Evolutionary conservation across 371 early-diverging fungal genomes (phyloP).

Genomic region (Actinomortierella wolfii): DNA sequence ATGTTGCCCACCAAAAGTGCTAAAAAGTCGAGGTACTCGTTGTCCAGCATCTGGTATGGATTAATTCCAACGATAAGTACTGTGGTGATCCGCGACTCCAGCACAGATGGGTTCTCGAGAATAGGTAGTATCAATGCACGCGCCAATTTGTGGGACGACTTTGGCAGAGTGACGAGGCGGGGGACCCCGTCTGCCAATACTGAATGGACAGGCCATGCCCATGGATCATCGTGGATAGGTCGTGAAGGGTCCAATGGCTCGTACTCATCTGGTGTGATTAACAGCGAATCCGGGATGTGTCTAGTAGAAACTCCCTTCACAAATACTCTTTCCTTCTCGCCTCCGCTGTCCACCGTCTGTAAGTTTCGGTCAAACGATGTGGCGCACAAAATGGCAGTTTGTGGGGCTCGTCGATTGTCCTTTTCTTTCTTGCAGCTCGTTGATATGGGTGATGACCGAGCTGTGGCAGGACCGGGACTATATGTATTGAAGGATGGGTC

Average conservation of each 20-base stretch:
- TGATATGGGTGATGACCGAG: too few species aligned
- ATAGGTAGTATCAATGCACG: constrained; percentile 43
- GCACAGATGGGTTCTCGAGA: constrained; percentile 24
- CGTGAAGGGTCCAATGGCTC: constrained; percentile 27
- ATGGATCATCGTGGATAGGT: constrained; percentile 23
- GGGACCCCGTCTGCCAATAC: constrained; percentile 29
- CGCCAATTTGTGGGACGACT: constrained; percentile 32
- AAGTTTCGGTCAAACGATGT: constrained; percentile 46
- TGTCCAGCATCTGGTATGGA: constrained; percentile 33
- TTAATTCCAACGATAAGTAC: constrained; percentile 47
- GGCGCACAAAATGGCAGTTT: constrained; percentile 32
- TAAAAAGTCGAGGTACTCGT: constrained; percentile 44
- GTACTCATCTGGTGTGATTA: constrained; percentile 39
- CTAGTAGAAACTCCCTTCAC: constrained; percentile 28
- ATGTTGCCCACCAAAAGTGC: constrained; percentile 42
- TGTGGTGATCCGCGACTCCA: constrained; percentile 30
- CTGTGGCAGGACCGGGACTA: too few species aligned
- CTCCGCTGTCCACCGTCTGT: constrained; percentile 14
- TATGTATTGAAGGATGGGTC: too few species aligned
- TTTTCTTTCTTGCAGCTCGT: constrained; percentile 2
- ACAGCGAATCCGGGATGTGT: constrained; percentile 44
- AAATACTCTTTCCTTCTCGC: constrained; percentile 26
- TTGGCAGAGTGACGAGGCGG: constrained; percentile 36
- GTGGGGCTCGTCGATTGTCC: constrained; percentile 20
- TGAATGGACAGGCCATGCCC: constrained; percentile 45